Base-by-base conservation (phyloP, 192 early-diverging fungal genomes). In the Podila epigama region DNA sequence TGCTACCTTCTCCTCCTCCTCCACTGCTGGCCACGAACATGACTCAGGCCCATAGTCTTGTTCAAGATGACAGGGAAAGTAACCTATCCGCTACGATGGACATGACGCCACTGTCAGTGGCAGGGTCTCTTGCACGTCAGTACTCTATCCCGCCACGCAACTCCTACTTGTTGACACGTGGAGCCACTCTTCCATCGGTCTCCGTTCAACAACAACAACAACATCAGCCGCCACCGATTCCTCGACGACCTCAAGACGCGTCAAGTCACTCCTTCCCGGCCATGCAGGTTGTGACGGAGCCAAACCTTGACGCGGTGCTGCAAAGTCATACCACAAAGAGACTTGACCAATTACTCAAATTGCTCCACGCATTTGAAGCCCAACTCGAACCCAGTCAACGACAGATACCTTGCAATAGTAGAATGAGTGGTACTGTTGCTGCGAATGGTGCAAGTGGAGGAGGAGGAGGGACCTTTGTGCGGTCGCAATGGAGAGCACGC, bases 341-440 rank as follows among this genome's bases (percentile, higher is more conserved):
- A n/a, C n/a, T n/a, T n/a, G n/a, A n/a, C n/a, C n/a, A n/a, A n/a
- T n/a, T 77, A 2, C 48, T 77, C 5, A 31, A 52, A 0, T 56
- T 68, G 10, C 32, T 77, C 16, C 73, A 77, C 40, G 16, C 36
- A 2, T 68, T 77, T 25, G 66, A 77, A 52, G 18, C 50, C 16
- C 52, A 68, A n/a, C 53, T 77, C 2, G 0, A 15, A 18, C 3
- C 44, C 20, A 2, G n/a, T 2, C 44, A 48, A 2, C 44, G 44
- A 13, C 44, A 48, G 1, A 18, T 22, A 22, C 25, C 44, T 3
- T 10, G 0, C n/a, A 48, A 22, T 6, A n/a, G n/a, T n/a, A n/a
- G n/a, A n/a, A n/a, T n/a, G n/a, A n/a, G n/a, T n/a, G n/a, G n/a
- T n/a, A n/a, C n/a, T n/a, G n/a, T n/a, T n/a, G n/a, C n/a, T n/a